Conservation (phyloP, 495 filamentous ascomycete species). For the Penicillium verhagenii region DNA sequence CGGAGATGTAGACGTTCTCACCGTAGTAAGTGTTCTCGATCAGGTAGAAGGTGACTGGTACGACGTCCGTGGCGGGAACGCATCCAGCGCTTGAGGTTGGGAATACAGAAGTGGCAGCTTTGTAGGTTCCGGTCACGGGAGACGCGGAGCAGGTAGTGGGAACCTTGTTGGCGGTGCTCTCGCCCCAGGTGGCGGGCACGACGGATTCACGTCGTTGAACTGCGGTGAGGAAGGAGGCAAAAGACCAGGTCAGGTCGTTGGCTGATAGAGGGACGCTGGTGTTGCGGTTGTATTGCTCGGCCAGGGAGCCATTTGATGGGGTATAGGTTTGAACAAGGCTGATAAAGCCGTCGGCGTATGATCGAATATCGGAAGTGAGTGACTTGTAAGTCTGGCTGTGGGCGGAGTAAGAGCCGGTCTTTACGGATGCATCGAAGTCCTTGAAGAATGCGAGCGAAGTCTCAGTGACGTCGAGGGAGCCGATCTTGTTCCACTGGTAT, state of each 20-base stretch:
- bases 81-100: constrained; percentile 4
- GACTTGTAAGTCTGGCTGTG: constrained; percentile 38
- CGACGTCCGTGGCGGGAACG: constrained; percentile 6
- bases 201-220: constrained; percentile 7
- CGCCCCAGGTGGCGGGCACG: constrained; percentile 24
- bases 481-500: constrained; percentile 54
- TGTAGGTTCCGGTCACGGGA: constrained; percentile 21
- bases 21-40: constrained; percentile 13
- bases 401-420: constrained; percentile 47
- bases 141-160: constrained; percentile 22
- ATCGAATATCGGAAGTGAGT: constrained; percentile 49
- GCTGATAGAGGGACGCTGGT: constrained; percentile 52
- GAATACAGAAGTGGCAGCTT: constrained; percentile 14
- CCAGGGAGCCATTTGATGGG: constrained; percentile 44
- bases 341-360: constrained; percentile 55
- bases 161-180: constrained; percentile 13
- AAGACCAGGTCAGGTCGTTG: constrained; percentile 46
- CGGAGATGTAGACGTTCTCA: constrained; percentile 10
- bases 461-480: constrained; percentile 51
- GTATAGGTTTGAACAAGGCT: constrained; percentile 37
- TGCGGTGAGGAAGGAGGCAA: constrained; percentile 45
- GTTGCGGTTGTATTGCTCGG: constrained; percentile 56
- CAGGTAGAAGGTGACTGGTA: constrained; percentile 11
- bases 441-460: constrained; percentile 59
- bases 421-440: constrained; percentile 46